Evolutionary conservation across 2,329 filamentous ascomycete species (phyloP).

Genomic region (Aspergillus brasiliensis): DNA sequence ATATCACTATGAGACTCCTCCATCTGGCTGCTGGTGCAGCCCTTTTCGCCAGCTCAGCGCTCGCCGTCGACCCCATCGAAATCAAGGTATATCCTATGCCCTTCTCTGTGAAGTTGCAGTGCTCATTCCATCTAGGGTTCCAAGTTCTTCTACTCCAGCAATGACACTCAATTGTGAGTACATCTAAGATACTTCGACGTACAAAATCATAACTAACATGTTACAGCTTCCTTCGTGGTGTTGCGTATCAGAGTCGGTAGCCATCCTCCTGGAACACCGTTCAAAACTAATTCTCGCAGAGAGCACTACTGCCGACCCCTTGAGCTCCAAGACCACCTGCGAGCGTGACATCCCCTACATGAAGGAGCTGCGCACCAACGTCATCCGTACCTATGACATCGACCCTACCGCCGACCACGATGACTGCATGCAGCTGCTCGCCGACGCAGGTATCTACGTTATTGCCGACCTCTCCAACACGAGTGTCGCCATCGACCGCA

Average conservation of each 20-base stretch:
- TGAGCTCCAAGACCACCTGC: conserved; percentile 71
- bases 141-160: conserved; percentile 85
- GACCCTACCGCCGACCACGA: conserved; percentile 76
- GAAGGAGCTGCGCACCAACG: conserved; percentile 77
- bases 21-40: conserved; percentile 33
- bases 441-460: conserved; percentile 87
- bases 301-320: conserved; percentile 75
- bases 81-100: conserved; percentile 47
- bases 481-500: conserved; percentile 77
- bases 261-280: background rate
- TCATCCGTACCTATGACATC: conserved; percentile 90
- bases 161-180: conserved; percentile 65
- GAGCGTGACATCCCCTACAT: conserved; percentile 82
- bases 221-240: conserved; percentile 72
- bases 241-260: conserved; percentile 75
- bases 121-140: conserved; percentile 55
- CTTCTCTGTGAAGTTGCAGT: background rate
- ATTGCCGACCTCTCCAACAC: conserved; percentile 87
- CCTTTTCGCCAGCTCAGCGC: conserved; percentile 44
- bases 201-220: conserved; percentile 6
- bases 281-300: conserved; percentile 11
- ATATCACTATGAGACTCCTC: background rate
- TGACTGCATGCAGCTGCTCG: conserved; percentile 78
- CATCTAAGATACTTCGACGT: background rate
- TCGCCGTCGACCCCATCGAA: conserved; percentile 57